Percentiles rank a stretch among this genome's conserved stretches.
Conservation (phyloP, 768 basidiomycete species). For the Phaffia tasmanica region DNA sequence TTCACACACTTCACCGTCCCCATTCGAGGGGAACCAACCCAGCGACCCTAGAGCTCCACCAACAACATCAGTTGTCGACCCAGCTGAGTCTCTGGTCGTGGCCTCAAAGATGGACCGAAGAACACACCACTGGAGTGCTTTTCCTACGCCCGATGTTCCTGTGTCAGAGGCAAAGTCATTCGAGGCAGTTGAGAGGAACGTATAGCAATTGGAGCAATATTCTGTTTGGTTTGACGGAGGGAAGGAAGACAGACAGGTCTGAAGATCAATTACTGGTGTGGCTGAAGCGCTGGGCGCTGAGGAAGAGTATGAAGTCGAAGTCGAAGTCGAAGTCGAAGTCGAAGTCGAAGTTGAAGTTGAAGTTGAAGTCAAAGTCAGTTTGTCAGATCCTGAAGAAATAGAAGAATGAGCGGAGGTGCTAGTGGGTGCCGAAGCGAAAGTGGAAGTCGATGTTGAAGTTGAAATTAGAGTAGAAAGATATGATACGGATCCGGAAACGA, state of each 20-base stretch:
- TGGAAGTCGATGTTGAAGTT: slow-evolving; percentile 6
- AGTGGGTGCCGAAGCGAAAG: slow-evolving; percentile 8
- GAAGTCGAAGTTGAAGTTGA: slow-evolving; percentile 6
- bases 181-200: slow-evolving; percentile 31
- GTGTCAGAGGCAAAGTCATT: slow-evolving; percentile 34
- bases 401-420: neutral
- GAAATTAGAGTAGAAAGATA: slow-evolving; percentile 10
- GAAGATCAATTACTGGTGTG: slow-evolving; percentile 26
- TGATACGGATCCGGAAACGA: neutral
- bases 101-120: slow-evolving; percentile 32
- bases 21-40: slow-evolving; percentile 28
- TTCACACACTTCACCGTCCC: slow-evolving; percentile 33
- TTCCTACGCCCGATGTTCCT: slow-evolving; percentile 35
- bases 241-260: slow-evolving; percentile 33
- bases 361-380: neutral
- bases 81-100: slow-evolving; percentile 15
- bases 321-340: neutral
- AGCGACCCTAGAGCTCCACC: slow-evolving; percentile 3
- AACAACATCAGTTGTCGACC: neutral
- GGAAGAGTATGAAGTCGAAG: neutral
- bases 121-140: slow-evolving; percentile 37
- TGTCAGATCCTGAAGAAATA: neutral
- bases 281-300: slow-evolving; percentile 18
- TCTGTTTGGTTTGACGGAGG: slow-evolving; percentile 27
- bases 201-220: slow-evolving; percentile 34